Evolutionary conservation across 192 early-diverging fungal genomes (phyloP).

Genomic region (Coemansia guatemalensis): DNA sequence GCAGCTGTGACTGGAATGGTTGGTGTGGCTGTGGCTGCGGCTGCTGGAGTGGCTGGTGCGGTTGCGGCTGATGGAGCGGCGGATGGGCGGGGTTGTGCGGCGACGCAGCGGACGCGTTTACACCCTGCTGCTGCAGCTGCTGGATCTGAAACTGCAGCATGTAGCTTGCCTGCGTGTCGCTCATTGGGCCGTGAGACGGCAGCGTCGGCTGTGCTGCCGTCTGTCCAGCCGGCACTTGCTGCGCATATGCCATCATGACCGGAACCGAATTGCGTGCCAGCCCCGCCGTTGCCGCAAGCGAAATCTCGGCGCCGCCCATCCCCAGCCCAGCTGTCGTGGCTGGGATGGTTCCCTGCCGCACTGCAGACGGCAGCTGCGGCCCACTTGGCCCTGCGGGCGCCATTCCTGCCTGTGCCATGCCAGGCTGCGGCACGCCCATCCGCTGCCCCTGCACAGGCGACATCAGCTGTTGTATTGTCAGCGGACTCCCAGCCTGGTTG

Average conservation of each 20-base stretch:
- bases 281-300: constrained; percentile 9
- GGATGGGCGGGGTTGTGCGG: not conserved
- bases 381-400: not conserved
- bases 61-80: constrained; percentile 4
- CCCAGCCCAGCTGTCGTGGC: constrained; percentile 1
- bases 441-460: constrained; percentile 19
- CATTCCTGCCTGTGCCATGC: constrained; percentile 9
- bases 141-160: constrained; percentile 20
- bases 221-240: constrained; percentile 18
- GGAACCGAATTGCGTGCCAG: constrained; percentile 3
- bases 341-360: constrained; percentile 15
- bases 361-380: constrained; percentile 2
- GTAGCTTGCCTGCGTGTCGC: constrained; percentile 12
- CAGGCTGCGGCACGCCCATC: not conserved
- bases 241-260: constrained; percentile 28
- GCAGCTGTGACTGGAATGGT: constrained; percentile 5
- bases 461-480: constrained; percentile 31
- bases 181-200: constrained; percentile 5
- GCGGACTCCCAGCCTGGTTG: constrained; percentile 2
- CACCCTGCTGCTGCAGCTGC: constrained; percentile 13
- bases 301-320: constrained; percentile 19
- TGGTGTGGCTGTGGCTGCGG: constrained; percentile 1
- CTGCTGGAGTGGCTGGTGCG: constrained; percentile 6
- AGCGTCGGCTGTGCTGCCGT: constrained; percentile 11
- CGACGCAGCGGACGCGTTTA: constrained; percentile 1